Base-by-base conservation (phyloP, 495 filamentous ascomycete genomes). In the Rusavskia elegans region DNA sequence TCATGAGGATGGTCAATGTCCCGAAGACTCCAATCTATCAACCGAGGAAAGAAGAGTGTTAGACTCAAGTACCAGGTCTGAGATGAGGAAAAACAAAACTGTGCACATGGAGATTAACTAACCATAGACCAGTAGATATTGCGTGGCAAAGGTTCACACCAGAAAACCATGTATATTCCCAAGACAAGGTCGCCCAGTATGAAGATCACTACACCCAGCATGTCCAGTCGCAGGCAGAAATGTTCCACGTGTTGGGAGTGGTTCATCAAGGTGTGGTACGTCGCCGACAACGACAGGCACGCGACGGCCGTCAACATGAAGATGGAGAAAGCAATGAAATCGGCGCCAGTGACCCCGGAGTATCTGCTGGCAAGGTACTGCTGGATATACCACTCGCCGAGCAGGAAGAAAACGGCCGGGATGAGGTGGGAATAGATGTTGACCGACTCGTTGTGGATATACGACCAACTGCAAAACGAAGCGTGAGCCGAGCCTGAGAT, bases 401-500 rank as follows among this genome's bases (percentile, higher is more conserved):
- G 53, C 16, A 72, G 55, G 52, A 78, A 75, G 20, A 61, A 27
- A 5, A 81, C 41, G 13, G 80, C 70, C 45, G 80, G 81, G 23
- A 92, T 57, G 8, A 95, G 75, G 66, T 97, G 90, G 2, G 84
- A 80, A 66, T 88, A 94, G 61, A 95, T 90, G 66, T 97, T 97
- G 54, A 97, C 83, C 16, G 78, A 79, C 65, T 97, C 88, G 67
- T 95, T 97, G 71, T 97, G 86, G n/a, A 89, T 57, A 64, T 87
- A 86, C 42, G 71, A 65, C 55, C 87, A 67, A 29, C 80, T 85
- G 32, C 72, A 67, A 44, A 68, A 57, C 9, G 56, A 67, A 13
- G n/a, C 52, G n/a, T n/a, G 54, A 46, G 49, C 55, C 29, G 66
- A 67, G 38, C 53, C 49, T 20, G 63, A 64, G 27, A 67, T 60